These are phyloP conservation scores for Geranomyces michiganensis DNA, from an alignment of 192 early-diverging fungal genomes.

Conservation along the genomic window DNA sequence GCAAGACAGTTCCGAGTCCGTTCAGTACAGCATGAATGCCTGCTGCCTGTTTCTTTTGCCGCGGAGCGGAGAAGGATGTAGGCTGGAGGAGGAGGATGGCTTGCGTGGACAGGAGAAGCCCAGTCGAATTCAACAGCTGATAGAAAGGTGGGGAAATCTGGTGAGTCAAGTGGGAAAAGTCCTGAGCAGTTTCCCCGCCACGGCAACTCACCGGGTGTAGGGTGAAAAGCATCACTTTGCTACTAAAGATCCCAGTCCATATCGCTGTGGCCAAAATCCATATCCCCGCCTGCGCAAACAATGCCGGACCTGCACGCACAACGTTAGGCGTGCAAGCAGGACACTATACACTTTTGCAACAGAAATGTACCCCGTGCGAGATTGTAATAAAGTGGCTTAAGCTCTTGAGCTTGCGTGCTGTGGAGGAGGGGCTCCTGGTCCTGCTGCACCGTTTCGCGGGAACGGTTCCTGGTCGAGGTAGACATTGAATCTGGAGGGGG, in stretches of 20 bases:
- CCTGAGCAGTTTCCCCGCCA: neutral
- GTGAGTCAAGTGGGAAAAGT: neutral
- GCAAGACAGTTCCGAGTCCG: neutral
- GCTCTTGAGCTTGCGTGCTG: neutral
- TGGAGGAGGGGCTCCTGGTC: constrained; percentile 1
- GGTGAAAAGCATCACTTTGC: neutral
- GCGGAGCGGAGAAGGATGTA: neutral
- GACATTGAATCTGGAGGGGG: no score
- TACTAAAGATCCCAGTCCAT: constrained; percentile 7
- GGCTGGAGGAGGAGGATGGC: constrained; percentile 1
- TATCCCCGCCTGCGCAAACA: constrained; percentile 1
- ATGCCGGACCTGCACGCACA: neutral
- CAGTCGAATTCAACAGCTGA: constrained; percentile 1
- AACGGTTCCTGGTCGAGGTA: no score
- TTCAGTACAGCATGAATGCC: neutral
- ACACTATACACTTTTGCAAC: neutral
- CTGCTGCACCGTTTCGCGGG: neutral
- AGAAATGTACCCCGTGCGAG: neutral
- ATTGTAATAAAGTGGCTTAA: constrained; percentile 5
- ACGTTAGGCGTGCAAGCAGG: neutral
- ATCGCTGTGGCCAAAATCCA: neutral
- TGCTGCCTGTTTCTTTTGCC: constrained; percentile 7
- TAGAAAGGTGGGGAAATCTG: no score
- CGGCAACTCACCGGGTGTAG: neutral
- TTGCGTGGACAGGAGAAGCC: constrained; percentile 5